A percentile compares a stretch with the other conserved stretches of the same genome.
phyloP scores from a whole-genome alignment of 2,329 filamentous ascomycete species.

The Metarhizium sp. region DNA sequence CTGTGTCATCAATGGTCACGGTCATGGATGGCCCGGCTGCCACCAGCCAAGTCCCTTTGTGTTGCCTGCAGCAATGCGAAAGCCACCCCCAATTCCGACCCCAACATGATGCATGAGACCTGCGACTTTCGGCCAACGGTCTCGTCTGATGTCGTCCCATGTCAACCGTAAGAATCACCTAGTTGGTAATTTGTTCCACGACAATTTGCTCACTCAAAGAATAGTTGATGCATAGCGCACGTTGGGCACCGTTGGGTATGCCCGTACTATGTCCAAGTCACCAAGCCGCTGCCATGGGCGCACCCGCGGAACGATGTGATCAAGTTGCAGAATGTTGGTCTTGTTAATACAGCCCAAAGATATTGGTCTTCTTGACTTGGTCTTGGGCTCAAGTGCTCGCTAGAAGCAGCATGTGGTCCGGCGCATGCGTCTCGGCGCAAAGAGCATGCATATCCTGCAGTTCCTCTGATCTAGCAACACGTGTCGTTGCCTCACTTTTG shows the following conservation, averaged over 20 bases:
- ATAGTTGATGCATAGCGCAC: background rate
- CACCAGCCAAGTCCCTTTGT: background rate
- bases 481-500: conserved; percentile 6
- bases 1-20: background rate
- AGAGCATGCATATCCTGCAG: background rate
- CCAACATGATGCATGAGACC: conserved; percentile 1
- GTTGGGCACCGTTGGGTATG: conserved; percentile 7
- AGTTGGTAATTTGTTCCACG: background rate
- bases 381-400: background rate
- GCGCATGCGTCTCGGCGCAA: background rate
- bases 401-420: background rate
- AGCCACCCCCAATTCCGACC: background rate
- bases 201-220: background rate
- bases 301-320: background rate
- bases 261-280: background rate
- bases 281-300: background rate
- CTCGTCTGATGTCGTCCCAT: background rate
- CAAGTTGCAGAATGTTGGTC: background rate
- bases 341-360: background rate
- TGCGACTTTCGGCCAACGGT: background rate
- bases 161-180: background rate
- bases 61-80: background rate
- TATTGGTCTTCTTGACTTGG: background rate
- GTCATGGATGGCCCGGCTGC: background rate
- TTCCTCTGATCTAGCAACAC: conserved; percentile 2